Conservation (phyloP, 2,329 filamentous ascomycete species). For the Curvularia eragrostidis region DNA sequence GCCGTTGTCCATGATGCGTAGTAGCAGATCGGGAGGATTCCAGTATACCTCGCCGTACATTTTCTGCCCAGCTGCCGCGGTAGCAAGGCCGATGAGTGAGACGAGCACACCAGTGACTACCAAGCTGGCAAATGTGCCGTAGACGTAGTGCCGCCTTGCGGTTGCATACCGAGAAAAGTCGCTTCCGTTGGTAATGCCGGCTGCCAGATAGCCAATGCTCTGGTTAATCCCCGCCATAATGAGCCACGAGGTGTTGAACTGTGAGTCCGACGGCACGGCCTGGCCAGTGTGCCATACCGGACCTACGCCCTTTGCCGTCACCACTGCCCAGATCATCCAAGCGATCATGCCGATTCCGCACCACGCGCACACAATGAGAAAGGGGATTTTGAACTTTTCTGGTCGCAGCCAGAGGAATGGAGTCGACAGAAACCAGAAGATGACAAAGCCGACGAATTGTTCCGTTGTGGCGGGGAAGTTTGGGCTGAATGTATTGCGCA, state of each 20-base stretch:
- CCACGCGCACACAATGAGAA: conserved; percentile 54
- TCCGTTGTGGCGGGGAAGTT: conserved; percentile 47
- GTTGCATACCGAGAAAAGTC: conserved; percentile 56
- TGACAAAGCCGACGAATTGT: conserved; percentile 46
- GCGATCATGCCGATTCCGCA: conserved; percentile 56
- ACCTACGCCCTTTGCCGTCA: conserved; percentile 55
- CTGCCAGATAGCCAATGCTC: conserved; percentile 51
- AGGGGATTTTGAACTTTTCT: conserved; percentile 58
- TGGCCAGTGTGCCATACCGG: conserved; percentile 52
- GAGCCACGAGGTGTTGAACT: conserved; percentile 54
- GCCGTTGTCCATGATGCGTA: conserved; percentile 55
- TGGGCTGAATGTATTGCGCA: conserved; percentile 43
- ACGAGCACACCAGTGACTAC: conserved; percentile 53
- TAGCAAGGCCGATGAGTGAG: conserved; percentile 52
- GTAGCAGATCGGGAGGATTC: conserved; percentile 55
- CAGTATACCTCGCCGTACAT: conserved; percentile 49
- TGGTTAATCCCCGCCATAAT: conserved; percentile 57
- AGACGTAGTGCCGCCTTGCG: conserved; percentile 45
- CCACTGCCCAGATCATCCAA: conserved; percentile 58
- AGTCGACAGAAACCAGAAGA: conserved; percentile 46
- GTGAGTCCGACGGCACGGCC: conserved; percentile 44
- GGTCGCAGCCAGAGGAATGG: conserved; percentile 60
- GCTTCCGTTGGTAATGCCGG: conserved; percentile 53
- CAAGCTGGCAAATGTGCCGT: conserved; percentile 51
- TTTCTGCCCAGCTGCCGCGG: conserved; percentile 51